Percentiles rank a stretch among this genome's conserved stretches.
phyloP scores from a whole-genome alignment of 148 eudicot genomes.

The Bassia scoparia region DNA sequence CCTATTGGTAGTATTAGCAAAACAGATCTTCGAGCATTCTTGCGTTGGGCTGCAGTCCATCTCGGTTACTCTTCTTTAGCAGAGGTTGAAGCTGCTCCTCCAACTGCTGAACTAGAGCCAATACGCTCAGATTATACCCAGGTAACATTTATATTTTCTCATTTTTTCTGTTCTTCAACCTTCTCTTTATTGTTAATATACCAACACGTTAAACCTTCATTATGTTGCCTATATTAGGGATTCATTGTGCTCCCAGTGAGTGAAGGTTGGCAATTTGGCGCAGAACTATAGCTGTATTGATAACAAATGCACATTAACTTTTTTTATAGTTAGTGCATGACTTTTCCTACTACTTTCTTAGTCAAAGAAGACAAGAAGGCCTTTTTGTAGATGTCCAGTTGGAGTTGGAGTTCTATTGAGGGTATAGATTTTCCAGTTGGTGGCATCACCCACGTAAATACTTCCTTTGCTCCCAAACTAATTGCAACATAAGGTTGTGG shows the following conservation, averaged over 20 bases:
- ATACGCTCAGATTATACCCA: conserved; percentile 84
- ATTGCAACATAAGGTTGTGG: too few species aligned
- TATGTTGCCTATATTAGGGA: not conserved
- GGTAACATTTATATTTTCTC: conserved; percentile 32
- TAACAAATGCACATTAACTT: not conserved
- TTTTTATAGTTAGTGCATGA: not conserved
- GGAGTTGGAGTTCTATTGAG: not conserved
- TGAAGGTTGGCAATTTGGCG: not conserved
- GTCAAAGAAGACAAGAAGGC: not conserved
- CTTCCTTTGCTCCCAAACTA: too few species aligned
- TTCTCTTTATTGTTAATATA: not conserved
- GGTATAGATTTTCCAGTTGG: not conserved
- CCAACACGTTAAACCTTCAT: not conserved
- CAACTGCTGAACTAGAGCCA: conserved; percentile 96
- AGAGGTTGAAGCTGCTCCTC: conserved; percentile 95
- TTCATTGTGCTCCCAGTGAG: not conserved
- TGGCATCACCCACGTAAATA: not conserved
- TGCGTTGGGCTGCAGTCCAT: conserved; percentile 78
- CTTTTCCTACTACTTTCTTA: not conserved
- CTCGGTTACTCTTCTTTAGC: conserved; percentile 79
- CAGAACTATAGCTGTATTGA: not conserved
- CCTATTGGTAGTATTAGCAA: conserved; percentile 97
- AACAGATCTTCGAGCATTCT: conserved; percentile 82
- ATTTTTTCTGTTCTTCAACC: not conserved
- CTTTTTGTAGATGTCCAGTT: not conserved